These are phyloP conservation scores for Malassezia brasiliensis DNA, from an alignment of 1,284 basidiomycete species.

Conservation along the genomic window DNA sequence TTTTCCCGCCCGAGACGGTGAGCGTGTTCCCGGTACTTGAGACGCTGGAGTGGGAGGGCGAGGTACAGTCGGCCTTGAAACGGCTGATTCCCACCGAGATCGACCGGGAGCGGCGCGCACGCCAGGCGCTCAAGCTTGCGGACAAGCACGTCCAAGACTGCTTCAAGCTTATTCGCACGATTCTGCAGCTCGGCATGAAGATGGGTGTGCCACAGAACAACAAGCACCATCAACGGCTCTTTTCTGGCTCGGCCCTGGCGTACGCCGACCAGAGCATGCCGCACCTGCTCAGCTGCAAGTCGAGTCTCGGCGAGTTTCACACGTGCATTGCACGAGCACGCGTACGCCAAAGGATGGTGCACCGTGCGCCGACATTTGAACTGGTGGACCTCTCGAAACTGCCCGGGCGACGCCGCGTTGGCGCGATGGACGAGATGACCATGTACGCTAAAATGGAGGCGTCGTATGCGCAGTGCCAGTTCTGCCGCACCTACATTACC, in stretches of 20 bases:
- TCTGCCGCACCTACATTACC: conserved; percentile 21
- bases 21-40: conserved; percentile 17
- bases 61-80: conserved; percentile 18
- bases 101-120: conserved; percentile 26
- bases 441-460: conserved; percentile 31
- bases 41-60: conserved; percentile 22
- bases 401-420: conserved; percentile 24
- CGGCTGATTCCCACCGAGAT: conserved; percentile 25
- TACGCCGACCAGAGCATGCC: conserved; percentile 22
- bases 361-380: conserved; percentile 21
- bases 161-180: conserved; percentile 23
- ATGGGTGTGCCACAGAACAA: conserved; percentile 26
- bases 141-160: conserved; percentile 14
- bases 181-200: conserved; percentile 27
- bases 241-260: conserved; percentile 13
- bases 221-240: conserved; percentile 26
- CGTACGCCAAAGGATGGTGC: conserved; percentile 26
- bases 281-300: conserved; percentile 27
- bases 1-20: not conserved
- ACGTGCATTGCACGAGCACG: conserved; percentile 29
- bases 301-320: conserved; percentile 28
- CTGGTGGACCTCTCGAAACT: conserved; percentile 30
- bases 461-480: conserved; percentile 28
- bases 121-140: conserved; percentile 22
- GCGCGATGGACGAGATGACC: conserved; percentile 21